phyloP scores from a whole-genome alignment of 2,329 filamentous ascomycete species.

The Colletotrichum acutatum region DNA sequence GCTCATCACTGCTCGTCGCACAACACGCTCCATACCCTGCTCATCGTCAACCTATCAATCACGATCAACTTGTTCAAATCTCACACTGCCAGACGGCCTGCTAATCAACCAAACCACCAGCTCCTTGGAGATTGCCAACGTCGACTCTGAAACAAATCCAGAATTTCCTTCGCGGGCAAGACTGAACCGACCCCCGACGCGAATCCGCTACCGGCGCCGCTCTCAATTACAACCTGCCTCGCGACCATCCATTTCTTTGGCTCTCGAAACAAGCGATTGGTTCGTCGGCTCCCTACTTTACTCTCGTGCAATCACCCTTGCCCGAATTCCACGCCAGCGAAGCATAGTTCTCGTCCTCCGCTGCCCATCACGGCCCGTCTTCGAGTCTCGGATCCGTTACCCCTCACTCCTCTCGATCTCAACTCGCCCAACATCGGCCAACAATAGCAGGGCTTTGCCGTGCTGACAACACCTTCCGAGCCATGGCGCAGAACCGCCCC shows the following conservation, averaged over 20 bases:
- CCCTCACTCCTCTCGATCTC: slow-evolving; percentile 41
- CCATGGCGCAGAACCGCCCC: slow-evolving; percentile 91
- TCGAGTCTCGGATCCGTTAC: slow-evolving; percentile 42
- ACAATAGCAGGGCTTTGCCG: slow-evolving; percentile 35
- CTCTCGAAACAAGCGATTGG: slow-evolving; percentile 25
- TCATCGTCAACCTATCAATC: slow-evolving; percentile 24
- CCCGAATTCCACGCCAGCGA: slow-evolving; percentile 8
- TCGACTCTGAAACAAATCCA: slow-evolving; percentile 15
- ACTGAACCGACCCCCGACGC: slow-evolving; percentile 16
- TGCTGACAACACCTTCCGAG: slow-evolving; percentile 35
- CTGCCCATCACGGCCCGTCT: slow-evolving; percentile 52
- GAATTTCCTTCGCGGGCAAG: background rate
- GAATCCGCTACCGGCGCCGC: slow-evolving; percentile 22
- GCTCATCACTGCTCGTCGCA: slow-evolving; percentile 34
- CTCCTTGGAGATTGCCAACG: slow-evolving; percentile 1
- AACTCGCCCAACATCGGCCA: slow-evolving; percentile 35
- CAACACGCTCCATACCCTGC: slow-evolving; percentile 23
- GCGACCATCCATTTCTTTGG: background rate
- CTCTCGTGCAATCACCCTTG: slow-evolving; percentile 25
- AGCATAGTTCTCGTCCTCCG: slow-evolving; percentile 7
- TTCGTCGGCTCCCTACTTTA: slow-evolving; percentile 1
- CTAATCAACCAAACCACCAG: slow-evolving; percentile 22
- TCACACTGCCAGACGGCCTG: background rate
- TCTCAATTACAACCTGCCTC: slow-evolving; percentile 7
- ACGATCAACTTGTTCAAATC: slow-evolving; percentile 6